phyloP scores from a whole-genome alignment of 106 monocot species.

The Hemerocallis citrina region DNA sequence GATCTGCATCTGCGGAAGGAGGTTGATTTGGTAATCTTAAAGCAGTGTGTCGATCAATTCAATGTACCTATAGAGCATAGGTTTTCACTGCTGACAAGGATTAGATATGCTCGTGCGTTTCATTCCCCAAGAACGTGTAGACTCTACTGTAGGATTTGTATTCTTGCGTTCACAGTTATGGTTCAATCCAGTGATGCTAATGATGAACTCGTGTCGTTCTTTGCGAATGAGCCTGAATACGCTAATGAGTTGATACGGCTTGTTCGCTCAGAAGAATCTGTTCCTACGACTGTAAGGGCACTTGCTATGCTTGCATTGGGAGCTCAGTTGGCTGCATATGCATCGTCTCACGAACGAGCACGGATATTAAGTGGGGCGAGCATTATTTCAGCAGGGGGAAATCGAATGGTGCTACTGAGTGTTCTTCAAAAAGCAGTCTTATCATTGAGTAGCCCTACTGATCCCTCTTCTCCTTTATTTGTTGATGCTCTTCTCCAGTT shows the following conservation, averaged over 20 bases:
- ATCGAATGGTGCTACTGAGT: slow-evolving; percentile 80
- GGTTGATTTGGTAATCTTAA: slow-evolving; percentile 75
- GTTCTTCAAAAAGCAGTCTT: slow-evolving; percentile 89
- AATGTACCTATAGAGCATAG: slow-evolving; percentile 82
- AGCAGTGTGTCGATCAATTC: slow-evolving; percentile 74
- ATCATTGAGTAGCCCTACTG: slow-evolving; percentile 60
- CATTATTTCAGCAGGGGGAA: slow-evolving; percentile 93
- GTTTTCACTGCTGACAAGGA: slow-evolving; percentile 91
- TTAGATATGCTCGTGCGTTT: slow-evolving; percentile 90
- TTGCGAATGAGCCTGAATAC: slow-evolving; percentile 97
- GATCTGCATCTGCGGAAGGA: slow-evolving; percentile 87
- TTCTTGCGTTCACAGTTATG: slow-evolving; percentile 87
- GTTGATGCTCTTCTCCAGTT: slow-evolving; percentile 89
- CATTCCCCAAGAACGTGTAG: slow-evolving; percentile 55
- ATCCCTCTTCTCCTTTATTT: slow-evolving; percentile 78
- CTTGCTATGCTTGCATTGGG: slow-evolving; percentile 95
- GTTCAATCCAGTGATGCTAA: slow-evolving; percentile 96
- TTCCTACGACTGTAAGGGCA: slow-evolving; percentile 70
- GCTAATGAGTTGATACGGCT: slow-evolving; percentile 90
- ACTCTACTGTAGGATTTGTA: slow-evolving; percentile 75
- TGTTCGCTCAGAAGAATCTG: slow-evolving; percentile 80
- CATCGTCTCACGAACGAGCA: slow-evolving; percentile 90
- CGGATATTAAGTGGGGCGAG: slow-evolving; percentile 88
- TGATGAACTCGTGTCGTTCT: slow-evolving; percentile 91
- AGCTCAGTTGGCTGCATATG: slow-evolving; percentile 88